Percentiles rank a stretch among this genome's conserved stretches.
Evolutionary conservation across 2,329 filamentous ascomycete genomes (phyloP).

Genomic region (Westerdykella sp.): DNA sequence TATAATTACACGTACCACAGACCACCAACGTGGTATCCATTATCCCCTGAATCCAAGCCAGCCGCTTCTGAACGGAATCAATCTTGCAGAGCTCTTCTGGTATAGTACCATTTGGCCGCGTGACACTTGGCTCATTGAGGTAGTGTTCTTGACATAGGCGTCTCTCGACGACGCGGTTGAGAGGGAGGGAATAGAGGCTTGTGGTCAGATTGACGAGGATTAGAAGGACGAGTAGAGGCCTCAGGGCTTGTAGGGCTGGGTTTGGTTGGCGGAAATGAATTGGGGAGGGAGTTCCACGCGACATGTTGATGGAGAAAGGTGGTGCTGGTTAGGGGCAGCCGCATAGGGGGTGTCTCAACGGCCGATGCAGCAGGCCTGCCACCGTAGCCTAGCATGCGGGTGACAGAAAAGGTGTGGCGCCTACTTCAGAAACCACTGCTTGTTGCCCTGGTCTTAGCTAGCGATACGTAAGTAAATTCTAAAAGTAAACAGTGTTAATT

Average conservation of each 20-base stretch:
- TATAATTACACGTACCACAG: conserved; percentile 23
- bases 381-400: no score
- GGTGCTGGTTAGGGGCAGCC: no score
- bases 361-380: no score
- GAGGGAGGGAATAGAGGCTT: conserved; percentile 31
- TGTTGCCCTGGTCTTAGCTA: no score
- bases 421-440: no score
- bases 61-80: conserved; percentile 45
- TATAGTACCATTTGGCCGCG: conserved; percentile 37
- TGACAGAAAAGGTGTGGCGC: no score
- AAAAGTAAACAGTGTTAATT: no score
- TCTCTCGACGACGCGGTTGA: conserved; percentile 34
- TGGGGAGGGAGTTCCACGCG: no score
- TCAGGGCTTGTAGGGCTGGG: conserved; percentile 7
- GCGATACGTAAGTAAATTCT: no score
- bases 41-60: conserved; percentile 50
- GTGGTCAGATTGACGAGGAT: conserved; percentile 29
- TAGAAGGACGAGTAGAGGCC: conserved; percentile 27
- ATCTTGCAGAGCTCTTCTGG: conserved; percentile 52
- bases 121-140: conserved; percentile 34
- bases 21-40: conserved; percentile 35
- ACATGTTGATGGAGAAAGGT: no score
- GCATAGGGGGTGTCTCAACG: no score
- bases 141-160: conserved; percentile 48
- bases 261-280: no score